Percentiles rank a stretch among this genome's conserved stretches.
These are phyloP conservation scores for Primulina eburnea DNA, from an alignment of 257 asterid genomes.

Conservation along the genomic window DNA sequence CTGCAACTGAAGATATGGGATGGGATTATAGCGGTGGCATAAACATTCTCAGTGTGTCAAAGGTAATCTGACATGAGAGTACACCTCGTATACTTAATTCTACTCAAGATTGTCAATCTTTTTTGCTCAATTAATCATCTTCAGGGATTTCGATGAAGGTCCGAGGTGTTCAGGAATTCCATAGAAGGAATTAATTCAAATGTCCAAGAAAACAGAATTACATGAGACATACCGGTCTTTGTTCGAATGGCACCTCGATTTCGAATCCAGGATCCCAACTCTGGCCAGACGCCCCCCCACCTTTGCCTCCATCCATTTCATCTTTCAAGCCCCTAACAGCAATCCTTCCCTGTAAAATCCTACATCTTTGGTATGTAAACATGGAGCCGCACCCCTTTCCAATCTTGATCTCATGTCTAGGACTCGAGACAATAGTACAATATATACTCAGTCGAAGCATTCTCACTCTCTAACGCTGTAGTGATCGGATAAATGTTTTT, in stretches of 20 bases:
- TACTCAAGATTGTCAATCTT: too few relatives aligned
- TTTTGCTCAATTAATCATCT: background rate
- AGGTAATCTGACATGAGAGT: background rate
- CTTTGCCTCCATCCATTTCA: conserved; percentile 44
- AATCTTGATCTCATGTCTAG: background rate
- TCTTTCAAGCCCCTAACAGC: background rate
- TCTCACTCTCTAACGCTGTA: too few relatives aligned
- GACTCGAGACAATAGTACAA: background rate
- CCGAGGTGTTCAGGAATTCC: background rate
- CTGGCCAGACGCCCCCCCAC: conserved; percentile 54
- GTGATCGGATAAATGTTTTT: too few relatives aligned
- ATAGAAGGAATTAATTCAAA: background rate
- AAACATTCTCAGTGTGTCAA: background rate
- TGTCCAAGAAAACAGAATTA: background rate
- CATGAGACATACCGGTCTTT: conserved; percentile 64
- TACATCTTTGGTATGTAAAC: background rate
- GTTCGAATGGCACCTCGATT: conserved; percentile 80
- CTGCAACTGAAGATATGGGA: background rate
- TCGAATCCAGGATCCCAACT: conserved; percentile 89
- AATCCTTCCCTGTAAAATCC: background rate
- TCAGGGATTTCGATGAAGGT: background rate
- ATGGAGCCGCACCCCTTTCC: background rate
- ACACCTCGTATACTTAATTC: too few relatives aligned
- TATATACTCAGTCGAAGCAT: background rate
- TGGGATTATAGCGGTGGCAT: background rate